Percentiles rank a stretch among this genome's conserved stretches.
Conservation (phyloP, 2,329 filamentous ascomycete genomes). For the Nectriaceae sp. region DNA sequence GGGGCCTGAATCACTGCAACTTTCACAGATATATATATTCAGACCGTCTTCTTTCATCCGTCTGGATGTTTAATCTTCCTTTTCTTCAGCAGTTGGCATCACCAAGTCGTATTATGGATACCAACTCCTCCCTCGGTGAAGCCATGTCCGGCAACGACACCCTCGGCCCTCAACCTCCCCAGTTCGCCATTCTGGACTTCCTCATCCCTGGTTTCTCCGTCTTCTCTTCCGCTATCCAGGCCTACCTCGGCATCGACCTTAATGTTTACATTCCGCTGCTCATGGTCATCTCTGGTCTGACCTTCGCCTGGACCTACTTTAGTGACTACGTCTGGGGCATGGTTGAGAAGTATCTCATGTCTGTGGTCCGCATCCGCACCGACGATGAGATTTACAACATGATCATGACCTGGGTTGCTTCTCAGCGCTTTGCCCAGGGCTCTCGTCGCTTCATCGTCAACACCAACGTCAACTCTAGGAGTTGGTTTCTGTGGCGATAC, state of each 20-base stretch:
- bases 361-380: conserved; percentile 64
- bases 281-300: conserved; percentile 49
- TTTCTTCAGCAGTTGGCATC: conserved; percentile 8
- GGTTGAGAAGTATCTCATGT: conserved; percentile 60
- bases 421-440: conserved; percentile 60
- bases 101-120: conserved; percentile 24
- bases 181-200: conserved; percentile 57
- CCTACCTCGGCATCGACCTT: conserved; percentile 62
- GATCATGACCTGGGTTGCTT: conserved; percentile 68
- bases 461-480: conserved; percentile 58
- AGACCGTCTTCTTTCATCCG: not conserved
- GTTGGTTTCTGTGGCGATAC: conserved; percentile 49
- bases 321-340: conserved; percentile 48
- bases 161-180: conserved; percentile 30
- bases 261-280: conserved; percentile 63
- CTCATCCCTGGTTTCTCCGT: conserved; percentile 68
- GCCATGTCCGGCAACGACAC: not conserved
- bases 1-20: not conserved
- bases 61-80: not conserved
- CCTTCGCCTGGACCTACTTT: conserved; percentile 55
- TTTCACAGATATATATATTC: no score
- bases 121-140: conserved; percentile 17
- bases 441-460: conserved; percentile 67
- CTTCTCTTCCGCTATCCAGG: conserved; percentile 53
- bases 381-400: conserved; percentile 76